Conservation (phyloP, 257 asterid genomes). For the Nicotiana obtusifolia region DNA sequence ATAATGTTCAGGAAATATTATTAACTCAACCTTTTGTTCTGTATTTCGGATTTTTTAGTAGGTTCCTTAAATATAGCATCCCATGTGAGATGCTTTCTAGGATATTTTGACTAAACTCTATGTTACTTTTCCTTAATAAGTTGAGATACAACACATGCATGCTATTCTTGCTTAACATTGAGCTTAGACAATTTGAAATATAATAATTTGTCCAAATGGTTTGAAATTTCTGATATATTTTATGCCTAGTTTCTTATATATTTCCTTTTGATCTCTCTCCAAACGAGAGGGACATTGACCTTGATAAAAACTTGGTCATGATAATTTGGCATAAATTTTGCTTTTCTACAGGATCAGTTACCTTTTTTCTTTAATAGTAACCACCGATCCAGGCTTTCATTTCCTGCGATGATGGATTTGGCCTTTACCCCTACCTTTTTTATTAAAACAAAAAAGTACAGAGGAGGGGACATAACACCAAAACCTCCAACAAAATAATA, state of each 20-base stretch:
- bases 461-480: no score
- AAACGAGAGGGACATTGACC: not conserved
- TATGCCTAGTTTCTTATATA: not conserved
- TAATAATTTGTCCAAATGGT: not conserved
- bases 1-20: not conserved
- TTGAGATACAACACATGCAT: not conserved
- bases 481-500: no score
- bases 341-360: no score
- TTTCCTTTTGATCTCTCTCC: not conserved
- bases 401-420: no score
- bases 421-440: no score
- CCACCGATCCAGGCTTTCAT: no score
- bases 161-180: not conserved
- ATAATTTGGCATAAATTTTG: not conserved
- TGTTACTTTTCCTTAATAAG: not conserved
- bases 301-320: not conserved
- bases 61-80: not conserved
- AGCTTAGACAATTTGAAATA: not conserved
- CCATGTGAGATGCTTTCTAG: not conserved
- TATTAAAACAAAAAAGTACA: no score
- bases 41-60: not conserved
- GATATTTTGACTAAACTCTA: not conserved
- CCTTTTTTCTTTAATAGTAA: no score
- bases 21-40: not conserved
- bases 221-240: not conserved